Conservation (phyloP, 768 basidiomycete species). For the Nidularia pulvinata region DNA sequence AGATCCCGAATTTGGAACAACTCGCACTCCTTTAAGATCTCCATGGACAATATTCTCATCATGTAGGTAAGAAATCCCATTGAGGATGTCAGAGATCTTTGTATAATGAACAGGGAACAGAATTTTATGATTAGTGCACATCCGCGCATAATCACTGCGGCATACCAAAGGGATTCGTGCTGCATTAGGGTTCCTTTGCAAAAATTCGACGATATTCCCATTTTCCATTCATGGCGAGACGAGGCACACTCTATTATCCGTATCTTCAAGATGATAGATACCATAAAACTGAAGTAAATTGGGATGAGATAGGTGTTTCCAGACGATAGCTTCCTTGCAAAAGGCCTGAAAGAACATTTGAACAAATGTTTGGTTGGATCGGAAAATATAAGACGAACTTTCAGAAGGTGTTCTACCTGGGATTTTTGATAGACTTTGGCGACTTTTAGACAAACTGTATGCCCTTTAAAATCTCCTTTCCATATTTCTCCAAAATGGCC, state of each 20-base stretch:
- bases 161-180: neutral
- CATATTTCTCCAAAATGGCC: slow-evolving; percentile 3
- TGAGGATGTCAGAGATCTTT: neutral
- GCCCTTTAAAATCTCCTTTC: neutral
- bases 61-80: neutral
- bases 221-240: neutral
- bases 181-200: neutral
- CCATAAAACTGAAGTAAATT: neutral
- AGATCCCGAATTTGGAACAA: neutral
- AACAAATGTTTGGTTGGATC: neutral
- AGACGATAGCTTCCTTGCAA: neutral
- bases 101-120: neutral
- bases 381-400: neutral
- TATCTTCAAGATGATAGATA: neutral
- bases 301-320: neutral
- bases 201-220: neutral
- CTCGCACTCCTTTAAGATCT: neutral
- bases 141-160: neutral
- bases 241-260: neutral
- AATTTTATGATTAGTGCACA: neutral
- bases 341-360: neutral
- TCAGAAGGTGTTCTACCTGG: neutral
- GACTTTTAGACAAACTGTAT: neutral
- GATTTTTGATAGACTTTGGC: neutral
- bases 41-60: neutral